phyloP scores from a whole-genome alignment of 495 filamentous ascomycete species.

The Xylaria venustula region DNA sequence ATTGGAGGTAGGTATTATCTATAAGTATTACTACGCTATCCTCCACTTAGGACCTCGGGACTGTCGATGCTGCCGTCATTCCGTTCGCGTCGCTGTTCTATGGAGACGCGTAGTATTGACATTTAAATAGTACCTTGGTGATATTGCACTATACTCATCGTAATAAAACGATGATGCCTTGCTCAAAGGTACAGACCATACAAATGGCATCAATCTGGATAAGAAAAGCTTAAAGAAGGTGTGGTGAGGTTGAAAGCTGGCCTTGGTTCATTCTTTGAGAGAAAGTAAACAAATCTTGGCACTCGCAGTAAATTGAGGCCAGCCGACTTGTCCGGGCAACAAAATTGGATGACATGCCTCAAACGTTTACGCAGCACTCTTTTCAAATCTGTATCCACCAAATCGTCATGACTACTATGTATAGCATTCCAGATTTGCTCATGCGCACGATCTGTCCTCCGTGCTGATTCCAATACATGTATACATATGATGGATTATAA shows the following conservation, averaged over 20 bases:
- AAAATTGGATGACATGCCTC: constrained; percentile 21
- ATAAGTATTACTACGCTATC: too few species aligned
- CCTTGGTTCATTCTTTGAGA: background rate
- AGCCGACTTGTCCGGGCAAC: constrained; percentile 23
- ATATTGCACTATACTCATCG: too few species aligned
- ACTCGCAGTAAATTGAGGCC: constrained; percentile 8
- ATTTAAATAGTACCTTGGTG: background rate
- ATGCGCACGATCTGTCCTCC: too few species aligned
- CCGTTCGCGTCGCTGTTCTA: background rate
- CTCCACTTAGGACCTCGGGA: too few species aligned
- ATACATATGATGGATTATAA: too few species aligned
- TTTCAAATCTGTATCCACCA: background rate
- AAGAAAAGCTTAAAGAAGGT: too few species aligned
- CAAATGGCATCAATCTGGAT: too few species aligned
- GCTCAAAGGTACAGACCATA: too few species aligned
- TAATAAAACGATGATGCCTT: too few species aligned
- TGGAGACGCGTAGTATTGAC: background rate
- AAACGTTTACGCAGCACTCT: constrained; percentile 1
- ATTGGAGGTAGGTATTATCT: too few species aligned
- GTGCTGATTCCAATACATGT: background rate
- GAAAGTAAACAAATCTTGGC: constrained; percentile 10
- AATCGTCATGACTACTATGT: background rate
- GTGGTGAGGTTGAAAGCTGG: too few species aligned
- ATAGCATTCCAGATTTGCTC: background rate
- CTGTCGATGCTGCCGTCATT: background rate